These are phyloP conservation scores for Crassisporium funariophilum DNA, from an alignment of 768 basidiomycete species.

Conservation along the genomic window DNA sequence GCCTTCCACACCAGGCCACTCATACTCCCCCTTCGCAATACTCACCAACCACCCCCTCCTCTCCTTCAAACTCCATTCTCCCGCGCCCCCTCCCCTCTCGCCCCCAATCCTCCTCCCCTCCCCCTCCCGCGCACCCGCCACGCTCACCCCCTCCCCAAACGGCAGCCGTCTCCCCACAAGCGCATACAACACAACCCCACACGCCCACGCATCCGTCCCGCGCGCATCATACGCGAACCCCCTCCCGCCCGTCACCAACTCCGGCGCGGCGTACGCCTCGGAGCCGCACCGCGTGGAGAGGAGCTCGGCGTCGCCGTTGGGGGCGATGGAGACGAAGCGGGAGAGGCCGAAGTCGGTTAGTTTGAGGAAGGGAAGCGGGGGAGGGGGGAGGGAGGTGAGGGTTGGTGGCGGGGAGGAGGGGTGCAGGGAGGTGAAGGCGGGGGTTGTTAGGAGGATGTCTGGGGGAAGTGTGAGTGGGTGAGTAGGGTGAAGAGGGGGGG, in stretches of 20 bases:
- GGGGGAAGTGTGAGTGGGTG: too few species aligned
- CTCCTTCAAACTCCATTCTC: conserved; percentile 33
- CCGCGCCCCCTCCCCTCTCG: conserved; percentile 29
- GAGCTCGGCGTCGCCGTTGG: conserved; percentile 38
- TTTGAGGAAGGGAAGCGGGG: conserved; percentile 68
- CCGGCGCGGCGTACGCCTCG: conserved; percentile 86
- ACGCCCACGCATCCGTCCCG: conserved; percentile 87
- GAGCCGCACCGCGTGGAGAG: conserved; percentile 84
- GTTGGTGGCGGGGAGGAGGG: conserved; percentile 27
- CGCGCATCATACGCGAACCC: conserved; percentile 73
- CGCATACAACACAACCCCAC: conserved; percentile 85
- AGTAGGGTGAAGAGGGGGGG: conserved; percentile 9
- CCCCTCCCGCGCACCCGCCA: conserved; percentile 28
- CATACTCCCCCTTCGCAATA: conserved; percentile 80
- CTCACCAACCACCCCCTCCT: conserved; percentile 67
- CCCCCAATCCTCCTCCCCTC: conserved; percentile 40
- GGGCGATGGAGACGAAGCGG: conserved; percentile 70
- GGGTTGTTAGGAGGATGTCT: conserved; percentile 78
- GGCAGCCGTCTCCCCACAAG: conserved; percentile 71
- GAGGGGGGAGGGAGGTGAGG: conserved; percentile 34
- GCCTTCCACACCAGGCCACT: conserved; percentile 54
- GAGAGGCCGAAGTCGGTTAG: conserved; percentile 91
- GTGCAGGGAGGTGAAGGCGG: conserved; percentile 26
- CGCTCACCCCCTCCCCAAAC: conserved; percentile 59
- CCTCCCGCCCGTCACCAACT: conserved; percentile 58